Percentiles rank a stretch among this genome's conserved stretches.
Conservation (phyloP, 1,139 yeast species). For the Tardiomyces blankii region DNA sequence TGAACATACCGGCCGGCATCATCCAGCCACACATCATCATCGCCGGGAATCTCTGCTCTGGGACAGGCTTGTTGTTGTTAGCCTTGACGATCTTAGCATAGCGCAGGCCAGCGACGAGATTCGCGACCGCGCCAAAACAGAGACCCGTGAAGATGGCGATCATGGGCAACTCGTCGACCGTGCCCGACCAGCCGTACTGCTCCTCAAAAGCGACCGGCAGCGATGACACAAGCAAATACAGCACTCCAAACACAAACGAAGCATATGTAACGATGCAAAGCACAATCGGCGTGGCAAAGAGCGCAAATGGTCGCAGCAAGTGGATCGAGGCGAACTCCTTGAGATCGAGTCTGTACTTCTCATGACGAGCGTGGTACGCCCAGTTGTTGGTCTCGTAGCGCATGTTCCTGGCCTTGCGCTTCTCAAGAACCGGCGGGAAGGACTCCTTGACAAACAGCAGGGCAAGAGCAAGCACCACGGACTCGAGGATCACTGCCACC, state of each 20-base stretch:
- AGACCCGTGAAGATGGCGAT: conserved; percentile 37
- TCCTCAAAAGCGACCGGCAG: conserved; percentile 26
- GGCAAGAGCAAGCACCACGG: conserved; percentile 38
- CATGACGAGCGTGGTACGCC: conserved; percentile 33
- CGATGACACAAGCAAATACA: conserved; percentile 32
- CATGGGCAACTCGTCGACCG: conserved; percentile 47
- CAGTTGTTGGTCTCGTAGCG: conserved; percentile 51
- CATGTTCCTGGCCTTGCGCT: conserved; percentile 42
- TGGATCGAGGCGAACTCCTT: conserved; percentile 31
- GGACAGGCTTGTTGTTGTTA: conserved; percentile 33
- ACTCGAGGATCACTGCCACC: conserved; percentile 57
- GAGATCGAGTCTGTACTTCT: conserved; percentile 30
- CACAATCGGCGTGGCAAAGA: conserved; percentile 37
- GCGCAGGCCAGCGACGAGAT: conserved; percentile 21
- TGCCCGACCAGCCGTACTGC: conserved; percentile 28
- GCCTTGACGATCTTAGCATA: conserved; percentile 10
- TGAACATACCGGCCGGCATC: conserved; percentile 60
- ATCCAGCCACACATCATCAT: conserved; percentile 35
- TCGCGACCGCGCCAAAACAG: conserved; percentile 33
- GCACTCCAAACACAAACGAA: conserved; percentile 36
- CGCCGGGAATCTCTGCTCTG: conserved; percentile 51
- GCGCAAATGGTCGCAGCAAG: conserved; percentile 32
- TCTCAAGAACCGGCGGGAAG: conserved; percentile 54
- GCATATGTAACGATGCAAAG: conserved; percentile 33
- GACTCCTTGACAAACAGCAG: conserved; percentile 55